phyloP scores from a whole-genome alignment of 2,329 filamentous ascomycete species.

The Fusarium phyllophilum region DNA sequence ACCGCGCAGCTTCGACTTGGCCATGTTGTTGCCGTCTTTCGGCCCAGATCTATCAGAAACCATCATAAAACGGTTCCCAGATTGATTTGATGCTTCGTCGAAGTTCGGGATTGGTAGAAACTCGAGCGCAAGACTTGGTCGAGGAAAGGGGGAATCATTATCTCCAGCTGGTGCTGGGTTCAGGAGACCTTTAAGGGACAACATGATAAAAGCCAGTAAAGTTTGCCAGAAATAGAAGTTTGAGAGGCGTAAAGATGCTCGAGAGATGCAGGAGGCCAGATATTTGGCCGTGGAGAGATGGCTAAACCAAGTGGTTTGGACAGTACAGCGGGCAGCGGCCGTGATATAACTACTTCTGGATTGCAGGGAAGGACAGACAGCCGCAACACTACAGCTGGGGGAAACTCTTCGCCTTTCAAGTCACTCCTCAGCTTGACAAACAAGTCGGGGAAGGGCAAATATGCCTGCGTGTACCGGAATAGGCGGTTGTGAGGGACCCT shows the following conservation, averaged over 20 bases:
- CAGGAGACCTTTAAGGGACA: conserved; percentile 72
- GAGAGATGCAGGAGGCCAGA: conserved; percentile 21
- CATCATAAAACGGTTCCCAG: conserved; percentile 20
- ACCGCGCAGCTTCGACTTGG: conserved; percentile 71
- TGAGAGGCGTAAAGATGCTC: conserved; percentile 4
- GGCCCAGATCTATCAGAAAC: conserved; percentile 41
- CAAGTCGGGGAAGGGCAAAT: conserved; percentile 35
- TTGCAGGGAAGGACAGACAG: conserved; percentile 41
- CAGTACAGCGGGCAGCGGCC: conserved; percentile 40
- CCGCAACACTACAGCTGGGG: conserved; percentile 34
- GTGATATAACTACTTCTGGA: conserved; percentile 43
- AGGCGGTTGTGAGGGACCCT: conserved; percentile 36
- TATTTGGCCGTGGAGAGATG: conserved; percentile 24
- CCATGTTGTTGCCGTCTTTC: conserved; percentile 59
- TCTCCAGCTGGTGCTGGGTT: conserved; percentile 66
- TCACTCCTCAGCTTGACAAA: conserved; percentile 44
- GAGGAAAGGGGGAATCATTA: conserved; percentile 49
- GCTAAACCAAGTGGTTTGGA: conserved; percentile 37
- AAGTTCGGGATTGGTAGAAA: conserved; percentile 25
- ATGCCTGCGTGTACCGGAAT: conserved; percentile 27
- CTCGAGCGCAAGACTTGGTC: conserved; percentile 50
- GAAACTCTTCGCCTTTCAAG: conserved; percentile 37
- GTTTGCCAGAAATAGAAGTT: conserved; percentile 24
- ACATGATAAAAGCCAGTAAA: conserved; percentile 57
- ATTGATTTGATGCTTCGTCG: conserved; percentile 11